Conservation (phyloP, 23 red algal species). For the Gracilariopsis chorda region DNA sequence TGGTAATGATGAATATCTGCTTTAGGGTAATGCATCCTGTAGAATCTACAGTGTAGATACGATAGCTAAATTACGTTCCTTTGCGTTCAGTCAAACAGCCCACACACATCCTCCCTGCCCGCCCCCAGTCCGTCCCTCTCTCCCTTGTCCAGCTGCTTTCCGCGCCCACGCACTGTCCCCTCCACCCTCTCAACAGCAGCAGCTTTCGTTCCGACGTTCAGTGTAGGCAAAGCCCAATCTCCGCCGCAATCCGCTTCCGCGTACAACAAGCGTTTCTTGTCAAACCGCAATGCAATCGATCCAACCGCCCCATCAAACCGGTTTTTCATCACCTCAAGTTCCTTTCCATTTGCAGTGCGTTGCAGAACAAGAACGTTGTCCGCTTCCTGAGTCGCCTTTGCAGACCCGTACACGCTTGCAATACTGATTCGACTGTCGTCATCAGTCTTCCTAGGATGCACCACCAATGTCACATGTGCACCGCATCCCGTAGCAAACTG, state of each 20-base stretch:
- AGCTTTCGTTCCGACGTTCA: neutral
- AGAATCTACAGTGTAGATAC: no score
- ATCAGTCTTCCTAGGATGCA: slow-evolving; percentile 79
- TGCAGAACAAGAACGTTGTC: slow-evolving; percentile 90
- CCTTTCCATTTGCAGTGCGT: slow-evolving; percentile 21
- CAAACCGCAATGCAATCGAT: slow-evolving; percentile 52
- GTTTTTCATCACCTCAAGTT: slow-evolving; percentile 81
- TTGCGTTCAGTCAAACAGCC: no score
- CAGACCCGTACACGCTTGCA: slow-evolving; percentile 77
- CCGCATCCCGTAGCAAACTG: slow-evolving; percentile 60
- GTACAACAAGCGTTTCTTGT: slow-evolving; percentile 8
- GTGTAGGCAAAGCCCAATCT: neutral
- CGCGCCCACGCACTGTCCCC: no score
- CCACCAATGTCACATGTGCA: slow-evolving; percentile 83
- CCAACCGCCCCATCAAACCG: slow-evolving; percentile 74
- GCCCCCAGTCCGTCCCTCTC: no score
- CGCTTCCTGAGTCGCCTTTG: slow-evolving; percentile 85
- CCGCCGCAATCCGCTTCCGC: neutral
- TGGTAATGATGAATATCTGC: no score
- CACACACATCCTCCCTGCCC: no score
- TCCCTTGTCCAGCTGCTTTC: no score
- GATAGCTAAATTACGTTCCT: no score
- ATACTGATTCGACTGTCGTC: slow-evolving; percentile 55
- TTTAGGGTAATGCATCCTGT: no score
- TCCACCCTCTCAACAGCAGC: no score